Evolutionary conservation across 2,329 filamentous ascomycete species (phyloP), one percentile per base, ranked within the genome.

Genomic region (Cladophialophora bantiana): DNA sequence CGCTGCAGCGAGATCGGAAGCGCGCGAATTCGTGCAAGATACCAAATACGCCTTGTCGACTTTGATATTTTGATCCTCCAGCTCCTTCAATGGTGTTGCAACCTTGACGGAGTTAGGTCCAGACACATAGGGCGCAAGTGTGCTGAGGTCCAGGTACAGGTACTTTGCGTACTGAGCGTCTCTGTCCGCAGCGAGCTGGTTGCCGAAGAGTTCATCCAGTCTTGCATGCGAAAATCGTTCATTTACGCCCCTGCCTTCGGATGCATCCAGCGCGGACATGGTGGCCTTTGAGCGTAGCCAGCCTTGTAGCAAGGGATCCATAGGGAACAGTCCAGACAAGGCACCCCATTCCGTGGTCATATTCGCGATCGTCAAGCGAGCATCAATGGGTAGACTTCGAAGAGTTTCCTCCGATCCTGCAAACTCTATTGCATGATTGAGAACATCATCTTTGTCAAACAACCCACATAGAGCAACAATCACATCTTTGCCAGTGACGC

Each of bases 51-150:
- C 93, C 75, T 91, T 93, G 81, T 97, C 81, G 26, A 98, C 79
- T 57, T 87, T 85, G 77, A 98, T 96, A 70, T 91, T 81, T 75
- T 94, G 83, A 0, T 85, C 76, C 73, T 90, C 90, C 0, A 98
- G 86, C 36, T 94, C 88, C 4, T 83, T 80, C 0, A 98, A 78
- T 0, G 94, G 92, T 0, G 89, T 96, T 0, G 90, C 88, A 0
- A 97, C 82, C 78, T 97, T 97, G 74, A 97, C 93, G 0, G 91
- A 94, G 80, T 97, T 97, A 0, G 94, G 94, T 0, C 94, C 94
- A 0, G 93, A 85, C 9, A 97, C 89, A 64, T 91, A 94, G 0
- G 94, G 94, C 0, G 92, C 90, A 0, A 97, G 85, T 0, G 92
- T 94, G 0, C 90, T 92, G 0, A 97, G 85, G 76, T 97, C 88